Evolutionary conservation across 129 eudicot species (phyloP), one percentile per base, ranked within the genome.

Genomic region (Calendula officinalis): DNA sequence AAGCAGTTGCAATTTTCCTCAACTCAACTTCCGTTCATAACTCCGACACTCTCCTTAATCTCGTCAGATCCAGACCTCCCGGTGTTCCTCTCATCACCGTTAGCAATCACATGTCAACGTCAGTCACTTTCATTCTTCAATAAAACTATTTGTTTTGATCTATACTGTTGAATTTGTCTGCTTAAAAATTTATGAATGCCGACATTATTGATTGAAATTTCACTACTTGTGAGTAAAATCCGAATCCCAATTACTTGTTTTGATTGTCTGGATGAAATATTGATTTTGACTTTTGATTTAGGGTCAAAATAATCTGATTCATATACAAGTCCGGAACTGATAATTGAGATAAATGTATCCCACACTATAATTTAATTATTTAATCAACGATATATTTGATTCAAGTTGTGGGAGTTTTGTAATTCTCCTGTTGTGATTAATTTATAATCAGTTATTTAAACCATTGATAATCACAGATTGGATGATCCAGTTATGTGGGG

Each of bases 401-500:
- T 22, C 30, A 22, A 22, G 30, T 22, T 22, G 30, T 22, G 30
- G 30, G 30, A 22, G 30, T 22, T 64, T 64, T 34, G 33, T 64
- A 46, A 43, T 62, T 62, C 30, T 30, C 43, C 12, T 49, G 5
- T 27, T 4, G 14, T 30, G 62, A 27, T 3, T 58, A 32, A 49
- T 17, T 43, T 9, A 49, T n/a, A 38, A 44, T 22, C 2, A 13
- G 35, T 34, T 34, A 6, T 5, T 27, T 56, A n/a, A 11, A 22
- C 8, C 9, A 3, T 15, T 51, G 56, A 51, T 6, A 6, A 7
- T 22, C 73, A 44, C 86, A 92, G 98, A 74, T 81, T 92, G 76
- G 99, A 92, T 81, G 99, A 92, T 60, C 99, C 99, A 7, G 83
- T 81, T 35, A 85, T 92, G 96, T 88, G 99, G 99, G 99, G 87